Conservation (phyloP, 805 yeast species). For the Spathaspora gorwiae region DNA sequence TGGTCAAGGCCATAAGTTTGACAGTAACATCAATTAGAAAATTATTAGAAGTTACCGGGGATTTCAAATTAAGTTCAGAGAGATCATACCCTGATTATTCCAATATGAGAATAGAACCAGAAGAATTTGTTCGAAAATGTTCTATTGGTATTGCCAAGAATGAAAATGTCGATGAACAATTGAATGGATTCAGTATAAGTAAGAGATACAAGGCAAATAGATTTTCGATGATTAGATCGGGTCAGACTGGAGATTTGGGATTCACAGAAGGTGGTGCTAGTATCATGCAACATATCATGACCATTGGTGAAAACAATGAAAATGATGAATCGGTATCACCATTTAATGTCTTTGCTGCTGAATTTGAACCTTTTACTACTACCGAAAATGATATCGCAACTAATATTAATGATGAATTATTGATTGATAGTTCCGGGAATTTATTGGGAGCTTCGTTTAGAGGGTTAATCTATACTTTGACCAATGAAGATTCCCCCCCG, state of each 20-base stretch:
- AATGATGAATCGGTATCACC: conserved; percentile 14
- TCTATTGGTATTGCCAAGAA: conserved; percentile 54
- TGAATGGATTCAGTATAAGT: neutral
- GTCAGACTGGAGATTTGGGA: conserved; percentile 45
- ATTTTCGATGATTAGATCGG: conserved; percentile 48
- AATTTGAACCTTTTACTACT: conserved; percentile 30
- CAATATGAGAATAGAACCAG: conserved; percentile 52
- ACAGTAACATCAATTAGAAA: conserved; percentile 49
- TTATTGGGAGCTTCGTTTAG: conserved; percentile 68
- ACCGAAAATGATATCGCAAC: conserved; percentile 7
- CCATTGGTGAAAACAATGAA: conserved; percentile 16
- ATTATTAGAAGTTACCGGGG: conserved; percentile 57
- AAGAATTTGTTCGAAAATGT: conserved; percentile 56
- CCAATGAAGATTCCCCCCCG: conserved; percentile 62
- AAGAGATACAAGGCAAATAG: conserved; percentile 30
- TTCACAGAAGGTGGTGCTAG: conserved; percentile 47
- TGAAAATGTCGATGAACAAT: conserved; percentile 16
- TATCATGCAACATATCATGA: conserved; percentile 32
- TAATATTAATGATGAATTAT: conserved; percentile 41
- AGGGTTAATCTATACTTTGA: conserved; percentile 59
- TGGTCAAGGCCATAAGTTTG: conserved; percentile 50
- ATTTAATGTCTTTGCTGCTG: conserved; percentile 30
- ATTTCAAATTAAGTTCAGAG: conserved; percentile 50
- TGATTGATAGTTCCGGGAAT: conserved; percentile 47
- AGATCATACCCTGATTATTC: conserved; percentile 66